A percentile compares a stretch with the other conserved stretches of the same genome.
Evolutionary conservation across 192 early-diverging fungal genomes (phyloP).

Genomic region (Anaeromyces robustus): DNA sequence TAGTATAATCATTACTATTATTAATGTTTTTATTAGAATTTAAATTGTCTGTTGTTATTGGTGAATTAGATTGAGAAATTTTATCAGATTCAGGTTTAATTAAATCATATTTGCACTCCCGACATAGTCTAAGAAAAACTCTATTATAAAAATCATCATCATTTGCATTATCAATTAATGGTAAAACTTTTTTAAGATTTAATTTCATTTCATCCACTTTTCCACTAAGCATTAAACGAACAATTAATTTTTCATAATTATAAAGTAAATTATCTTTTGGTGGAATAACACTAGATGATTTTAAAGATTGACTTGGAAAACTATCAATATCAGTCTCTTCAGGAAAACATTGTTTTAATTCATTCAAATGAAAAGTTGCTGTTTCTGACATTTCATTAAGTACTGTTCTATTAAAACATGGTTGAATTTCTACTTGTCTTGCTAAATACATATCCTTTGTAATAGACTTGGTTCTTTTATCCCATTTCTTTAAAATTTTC

Average conservation of each 20-base stretch:
- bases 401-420: slow-evolving; percentile 88
- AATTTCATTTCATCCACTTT: background rate
- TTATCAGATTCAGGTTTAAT: background rate
- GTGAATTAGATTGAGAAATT: too few relatives aligned
- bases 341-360: slow-evolving; percentile 30
- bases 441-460: slow-evolving; percentile 96
- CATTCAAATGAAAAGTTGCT: slow-evolving; percentile 56
- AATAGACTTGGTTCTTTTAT: slow-evolving; percentile 92
- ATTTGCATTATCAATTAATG: background rate
- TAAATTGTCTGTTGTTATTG: too few relatives aligned
- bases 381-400: slow-evolving; percentile 80
- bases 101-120: background rate
- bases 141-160: background rate
- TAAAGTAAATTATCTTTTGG: background rate
- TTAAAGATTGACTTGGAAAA: background rate
- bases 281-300: background rate
- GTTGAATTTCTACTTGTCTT: slow-evolving; percentile 94
- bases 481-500: slow-evolving; percentile 99
- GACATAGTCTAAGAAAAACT: background rate
- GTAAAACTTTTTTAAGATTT: background rate
- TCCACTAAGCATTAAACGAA: background rate
- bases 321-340: slow-evolving; percentile 1
- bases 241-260: background rate
- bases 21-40: too few relatives aligned
- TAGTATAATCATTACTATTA: too few relatives aligned